Evolutionary conservation across 2,329 filamentous ascomycete genomes (phyloP).

Genomic region (Fusarium musae): DNA sequence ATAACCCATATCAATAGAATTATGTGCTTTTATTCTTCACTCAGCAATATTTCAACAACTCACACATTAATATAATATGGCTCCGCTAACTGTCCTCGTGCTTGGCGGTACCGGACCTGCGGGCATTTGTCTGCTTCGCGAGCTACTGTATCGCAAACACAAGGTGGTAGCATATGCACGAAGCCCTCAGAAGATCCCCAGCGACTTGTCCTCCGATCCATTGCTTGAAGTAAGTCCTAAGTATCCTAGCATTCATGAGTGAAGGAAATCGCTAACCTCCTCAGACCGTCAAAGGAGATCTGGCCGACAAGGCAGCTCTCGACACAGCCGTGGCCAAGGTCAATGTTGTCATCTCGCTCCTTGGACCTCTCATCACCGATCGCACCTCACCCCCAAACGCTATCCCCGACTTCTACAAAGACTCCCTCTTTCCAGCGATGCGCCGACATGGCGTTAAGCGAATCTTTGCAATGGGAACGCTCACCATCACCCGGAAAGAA

Average conservation of each 20-base stretch:
- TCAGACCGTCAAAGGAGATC: conserved; percentile 5
- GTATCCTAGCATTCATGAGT: accelerated
- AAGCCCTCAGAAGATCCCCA: conserved; percentile 15
- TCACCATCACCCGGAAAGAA: conserved; percentile 42
- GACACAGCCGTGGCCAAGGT: background rate
- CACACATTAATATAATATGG: no score
- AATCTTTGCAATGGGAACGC: conserved; percentile 50
- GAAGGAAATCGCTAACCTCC: background rate
- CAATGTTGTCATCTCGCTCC: conserved; percentile 16
- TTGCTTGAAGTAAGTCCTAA: conserved; percentile 4
- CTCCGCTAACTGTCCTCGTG: conserved; percentile 29
- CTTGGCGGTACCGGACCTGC: conserved; percentile 49
- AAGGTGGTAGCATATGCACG: conserved; percentile 35
- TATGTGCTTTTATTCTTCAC: no score
- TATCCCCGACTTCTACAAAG: conserved; percentile 5
- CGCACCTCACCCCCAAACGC: accelerated
- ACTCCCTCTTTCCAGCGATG: conserved; percentile 18
- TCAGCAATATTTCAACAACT: no score
- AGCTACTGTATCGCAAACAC: conserved; percentile 44
- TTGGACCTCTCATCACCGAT: conserved; percentile 9
- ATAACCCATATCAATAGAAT: no score
- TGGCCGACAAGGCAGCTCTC: background rate
- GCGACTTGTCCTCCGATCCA: background rate
- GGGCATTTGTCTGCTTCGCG: conserved; percentile 46
- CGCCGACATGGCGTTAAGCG: conserved; percentile 30